Percentiles rank a stretch among this genome's conserved stretches.
phyloP scores from a whole-genome alignment of 2,329 filamentous ascomycete genomes.

The Didymella pinodella region DNA sequence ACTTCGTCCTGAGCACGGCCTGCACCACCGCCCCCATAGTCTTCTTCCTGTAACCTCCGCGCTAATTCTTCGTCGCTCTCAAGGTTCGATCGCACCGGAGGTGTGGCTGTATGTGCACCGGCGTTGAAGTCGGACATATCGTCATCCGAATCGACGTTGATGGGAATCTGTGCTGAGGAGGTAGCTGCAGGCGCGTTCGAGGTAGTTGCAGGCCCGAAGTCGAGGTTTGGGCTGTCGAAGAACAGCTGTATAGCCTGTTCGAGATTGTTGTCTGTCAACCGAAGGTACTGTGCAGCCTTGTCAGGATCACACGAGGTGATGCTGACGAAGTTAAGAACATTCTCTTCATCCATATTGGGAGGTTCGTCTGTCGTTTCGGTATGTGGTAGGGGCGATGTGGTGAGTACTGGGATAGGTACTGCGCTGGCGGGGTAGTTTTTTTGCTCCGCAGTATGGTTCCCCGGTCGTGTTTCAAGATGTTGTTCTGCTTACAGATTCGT shows the following conservation, averaged over 20 bases:
- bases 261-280: slow-evolving; percentile 82
- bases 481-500: not conserved
- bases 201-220: slow-evolving; percentile 53
- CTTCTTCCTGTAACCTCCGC: slow-evolving; percentile 86
- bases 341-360: slow-evolving; percentile 57
- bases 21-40: slow-evolving; percentile 69
- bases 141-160: slow-evolving; percentile 80
- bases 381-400: slow-evolving; percentile 1
- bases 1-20: slow-evolving; percentile 66
- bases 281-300: slow-evolving; percentile 82
- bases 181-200: slow-evolving; percentile 47
- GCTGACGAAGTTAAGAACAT: slow-evolving; percentile 77
- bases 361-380: slow-evolving; percentile 10
- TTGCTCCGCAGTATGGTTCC: not conserved
- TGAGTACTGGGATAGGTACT: slow-evolving; percentile 13
- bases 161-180: slow-evolving; percentile 61
- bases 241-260: slow-evolving; percentile 88
- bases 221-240: slow-evolving; percentile 85
- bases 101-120: slow-evolving; percentile 43
- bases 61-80: slow-evolving; percentile 96
- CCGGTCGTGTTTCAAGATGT: not conserved
- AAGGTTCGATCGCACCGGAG: slow-evolving; percentile 52
- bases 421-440: slow-evolving; percentile 14
- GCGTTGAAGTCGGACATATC: slow-evolving; percentile 63
- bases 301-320: slow-evolving; percentile 79